phyloP scores from a whole-genome alignment of 108 stramenopile species.

The Cylindrotheca closterium region DNA sequence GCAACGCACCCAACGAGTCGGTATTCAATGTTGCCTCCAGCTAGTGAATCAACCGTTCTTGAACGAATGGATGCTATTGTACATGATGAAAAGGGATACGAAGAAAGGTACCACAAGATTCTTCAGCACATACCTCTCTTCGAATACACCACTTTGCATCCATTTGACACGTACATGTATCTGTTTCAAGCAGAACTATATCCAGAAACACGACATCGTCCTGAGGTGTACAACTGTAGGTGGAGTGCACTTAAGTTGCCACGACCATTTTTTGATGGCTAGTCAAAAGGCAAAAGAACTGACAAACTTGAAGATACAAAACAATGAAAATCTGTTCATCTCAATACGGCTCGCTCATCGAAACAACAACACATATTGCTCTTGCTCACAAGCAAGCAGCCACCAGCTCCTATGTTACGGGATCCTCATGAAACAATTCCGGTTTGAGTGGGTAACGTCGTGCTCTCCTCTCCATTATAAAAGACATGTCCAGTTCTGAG shows the following conservation, averaged over 20 bases:
- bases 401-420: too few species aligned
- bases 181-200: slow-evolving; percentile 15
- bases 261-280: neutral
- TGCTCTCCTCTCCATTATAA: too few species aligned
- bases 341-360: too few species aligned
- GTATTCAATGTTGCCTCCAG: neutral
- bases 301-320: too few species aligned
- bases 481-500: too few species aligned
- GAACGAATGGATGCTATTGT: neutral
- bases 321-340: too few species aligned
- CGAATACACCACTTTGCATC: slow-evolving; percentile 19
- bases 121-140: slow-evolving; percentile 12
- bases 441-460: too few species aligned
- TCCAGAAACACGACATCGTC: slow-evolving; percentile 9
- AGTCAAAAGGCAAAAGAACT: too few species aligned
- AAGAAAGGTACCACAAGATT: neutral
- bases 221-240: neutral
- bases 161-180: slow-evolving; percentile 33
- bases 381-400: too few species aligned
- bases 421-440: too few species aligned
- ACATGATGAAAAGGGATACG: slow-evolving; percentile 1
- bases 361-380: too few species aligned
- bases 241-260: slow-evolving; percentile 16
- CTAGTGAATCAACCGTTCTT: neutral
- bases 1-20: too few species aligned